Evolutionary conservation across 495 filamentous ascomycete genomes (phyloP).

Genomic region (Aspergillus funiculosus): DNA sequence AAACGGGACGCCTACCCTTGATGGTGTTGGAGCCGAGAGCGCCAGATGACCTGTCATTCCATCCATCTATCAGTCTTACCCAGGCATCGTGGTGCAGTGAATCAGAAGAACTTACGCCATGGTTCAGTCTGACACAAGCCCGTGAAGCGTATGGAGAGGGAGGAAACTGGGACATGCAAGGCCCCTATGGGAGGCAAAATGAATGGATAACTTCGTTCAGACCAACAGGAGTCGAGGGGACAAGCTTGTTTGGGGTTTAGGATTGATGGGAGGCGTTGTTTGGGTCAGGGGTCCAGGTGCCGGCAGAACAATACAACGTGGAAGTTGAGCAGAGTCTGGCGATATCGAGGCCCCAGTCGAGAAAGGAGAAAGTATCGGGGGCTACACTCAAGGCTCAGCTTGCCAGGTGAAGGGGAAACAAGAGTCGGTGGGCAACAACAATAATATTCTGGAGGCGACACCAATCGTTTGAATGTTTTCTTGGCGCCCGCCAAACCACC

Average conservation of each 20-base stretch:
- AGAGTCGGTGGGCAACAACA: slow-evolving; percentile 6
- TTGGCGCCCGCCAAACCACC: slow-evolving; percentile 14
- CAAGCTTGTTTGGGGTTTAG: slow-evolving; percentile 5
- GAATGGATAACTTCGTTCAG: slow-evolving; percentile 15
- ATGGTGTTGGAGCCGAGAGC: slow-evolving; percentile 60
- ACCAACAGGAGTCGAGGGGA: slow-evolving; percentile 10
- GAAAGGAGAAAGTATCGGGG: neutral
- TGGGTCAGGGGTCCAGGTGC: slow-evolving; percentile 33
- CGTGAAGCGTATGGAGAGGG: neutral
- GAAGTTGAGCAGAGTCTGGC: slow-evolving; percentile 2
- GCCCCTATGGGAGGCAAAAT: slow-evolving; percentile 30
- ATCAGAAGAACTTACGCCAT: slow-evolving; percentile 44
- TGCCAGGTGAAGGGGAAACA: slow-evolving; percentile 7
- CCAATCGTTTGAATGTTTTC: slow-evolving; percentile 15
- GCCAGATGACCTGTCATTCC: slow-evolving; percentile 32
- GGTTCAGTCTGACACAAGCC: slow-evolving; percentile 21
- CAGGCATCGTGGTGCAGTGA: slow-evolving; percentile 6
- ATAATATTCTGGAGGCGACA: slow-evolving; percentile 8
- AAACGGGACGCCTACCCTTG: slow-evolving; percentile 52
- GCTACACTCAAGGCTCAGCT: neutral
- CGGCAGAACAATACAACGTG: slow-evolving; percentile 10
- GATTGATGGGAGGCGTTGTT: slow-evolving; percentile 21
- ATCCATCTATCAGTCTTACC: slow-evolving; percentile 19
- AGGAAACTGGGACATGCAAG: slow-evolving; percentile 10
- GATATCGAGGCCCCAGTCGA: slow-evolving; percentile 1